Conservation (phyloP, 2,329 filamentous ascomycete genomes). For the Nothopassalora personata region DNA sequence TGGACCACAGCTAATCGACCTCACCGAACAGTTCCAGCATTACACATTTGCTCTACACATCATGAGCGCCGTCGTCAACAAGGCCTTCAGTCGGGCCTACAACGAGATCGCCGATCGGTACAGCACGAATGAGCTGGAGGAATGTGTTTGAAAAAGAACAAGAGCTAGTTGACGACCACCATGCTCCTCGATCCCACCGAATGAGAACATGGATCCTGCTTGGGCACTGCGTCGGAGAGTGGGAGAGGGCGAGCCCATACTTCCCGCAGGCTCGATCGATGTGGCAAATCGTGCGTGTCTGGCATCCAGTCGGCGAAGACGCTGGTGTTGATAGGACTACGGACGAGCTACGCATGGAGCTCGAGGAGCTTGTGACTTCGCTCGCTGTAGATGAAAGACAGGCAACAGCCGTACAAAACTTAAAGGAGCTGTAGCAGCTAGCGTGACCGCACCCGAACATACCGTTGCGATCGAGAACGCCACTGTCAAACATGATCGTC, state of each 20-base stretch:
- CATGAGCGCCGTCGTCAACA: neutral
- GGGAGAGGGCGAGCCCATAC: slow-evolving; percentile 1
- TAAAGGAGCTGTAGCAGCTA: too few species aligned
- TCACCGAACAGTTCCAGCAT: neutral
- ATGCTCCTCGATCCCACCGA: slow-evolving; percentile 1
- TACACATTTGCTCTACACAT: neutral
- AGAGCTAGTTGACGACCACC: neutral
- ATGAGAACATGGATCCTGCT: slow-evolving; percentile 4
- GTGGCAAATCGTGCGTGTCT: neutral
- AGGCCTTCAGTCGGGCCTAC: neutral
- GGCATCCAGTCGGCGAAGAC: neutral
- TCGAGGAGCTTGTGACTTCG: neutral
- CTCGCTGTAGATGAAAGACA: neutral
- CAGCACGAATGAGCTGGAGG: slow-evolving; percentile 3
- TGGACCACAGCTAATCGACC: neutral
- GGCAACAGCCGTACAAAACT: neutral
- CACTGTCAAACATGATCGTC: too few species aligned
- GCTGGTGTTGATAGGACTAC: neutral
- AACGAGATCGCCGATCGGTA: slow-evolving; percentile 1
- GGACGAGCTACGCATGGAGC: neutral
- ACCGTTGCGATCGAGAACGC: too few species aligned
- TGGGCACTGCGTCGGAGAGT: neutral
- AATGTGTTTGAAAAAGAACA: neutral
- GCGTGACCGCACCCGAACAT: too few species aligned
- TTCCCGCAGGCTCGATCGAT: neutral